phyloP scores from a whole-genome alignment of 495 filamentous ascomycete genomes.

The Cladorrhinum samala region DNA sequence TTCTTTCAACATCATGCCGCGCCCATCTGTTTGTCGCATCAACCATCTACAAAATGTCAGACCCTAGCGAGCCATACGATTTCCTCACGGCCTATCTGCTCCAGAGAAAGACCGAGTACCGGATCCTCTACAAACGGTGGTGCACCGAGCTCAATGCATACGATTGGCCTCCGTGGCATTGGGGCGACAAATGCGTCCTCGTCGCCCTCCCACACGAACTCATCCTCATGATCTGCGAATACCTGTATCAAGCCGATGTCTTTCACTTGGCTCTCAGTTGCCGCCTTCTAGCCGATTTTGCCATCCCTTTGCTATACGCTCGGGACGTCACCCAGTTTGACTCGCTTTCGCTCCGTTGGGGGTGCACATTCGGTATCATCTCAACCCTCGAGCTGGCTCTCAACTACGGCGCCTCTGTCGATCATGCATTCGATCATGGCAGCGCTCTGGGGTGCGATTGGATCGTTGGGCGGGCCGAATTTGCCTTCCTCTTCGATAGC shows the following conservation, averaged over 20 bases:
- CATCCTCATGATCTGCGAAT: conserved; percentile 1
- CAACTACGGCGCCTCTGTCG: conserved; percentile 4
- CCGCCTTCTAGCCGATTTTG: not conserved
- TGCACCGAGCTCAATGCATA: not conserved
- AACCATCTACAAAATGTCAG: too few species aligned
- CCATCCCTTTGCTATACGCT: conserved; percentile 4
- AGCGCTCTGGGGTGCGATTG: conserved; percentile 4
- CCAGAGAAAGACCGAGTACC: conserved; percentile 4
- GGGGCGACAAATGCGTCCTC: conserved; percentile 12
- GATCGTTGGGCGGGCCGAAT: not conserved
- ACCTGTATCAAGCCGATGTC: conserved; percentile 17
- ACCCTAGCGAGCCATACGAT: not conserved
- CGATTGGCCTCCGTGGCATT: conserved; percentile 2
- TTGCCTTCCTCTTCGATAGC: not conserved
- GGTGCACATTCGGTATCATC: conserved; percentile 12
- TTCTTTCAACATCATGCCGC: too few species aligned
- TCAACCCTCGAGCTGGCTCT: conserved; percentile 11
- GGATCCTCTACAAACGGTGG: not conserved
- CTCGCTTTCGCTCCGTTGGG: conserved; percentile 17
- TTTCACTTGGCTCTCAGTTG: conserved; percentile 13
- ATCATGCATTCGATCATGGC: not conserved
- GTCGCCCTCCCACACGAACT: conserved; percentile 11
- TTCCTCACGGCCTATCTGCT: not conserved
- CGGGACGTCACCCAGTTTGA: conserved; percentile 15
- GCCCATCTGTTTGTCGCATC: too few species aligned